Conservation (phyloP, 2,329 filamentous ascomycete genomes). For the Alternaria atra region DNA sequence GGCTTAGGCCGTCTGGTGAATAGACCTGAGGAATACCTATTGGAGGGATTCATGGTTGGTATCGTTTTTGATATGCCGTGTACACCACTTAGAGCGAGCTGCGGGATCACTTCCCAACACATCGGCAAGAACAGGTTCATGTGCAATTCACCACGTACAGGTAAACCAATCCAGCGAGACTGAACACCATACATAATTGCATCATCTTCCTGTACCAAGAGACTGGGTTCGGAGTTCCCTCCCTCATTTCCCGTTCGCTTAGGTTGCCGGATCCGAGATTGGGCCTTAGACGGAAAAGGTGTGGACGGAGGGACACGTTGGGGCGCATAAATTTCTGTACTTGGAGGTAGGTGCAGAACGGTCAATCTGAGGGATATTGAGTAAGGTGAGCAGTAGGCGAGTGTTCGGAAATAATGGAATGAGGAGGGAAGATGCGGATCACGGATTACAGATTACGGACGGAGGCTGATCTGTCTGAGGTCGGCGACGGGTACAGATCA, state of each 20-base stretch:
- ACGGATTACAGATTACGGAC: neutral
- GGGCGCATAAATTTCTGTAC: neutral
- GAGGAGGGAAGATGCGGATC: neutral
- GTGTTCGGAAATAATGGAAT: neutral
- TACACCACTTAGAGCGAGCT: neutral
- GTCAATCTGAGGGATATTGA: neutral
- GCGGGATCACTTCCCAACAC: neutral
- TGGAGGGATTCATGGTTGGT: neutral
- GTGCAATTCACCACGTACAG: neutral
- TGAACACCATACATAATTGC: neutral
- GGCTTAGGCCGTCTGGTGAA: neutral
- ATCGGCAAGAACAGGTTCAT: neutral
- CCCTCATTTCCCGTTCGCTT: slow-evolving; percentile 9
- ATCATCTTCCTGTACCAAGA: neutral
- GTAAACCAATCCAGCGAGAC: neutral
- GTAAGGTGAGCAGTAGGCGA: neutral
- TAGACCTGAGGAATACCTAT: neutral
- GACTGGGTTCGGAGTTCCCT: slow-evolving; percentile 6
- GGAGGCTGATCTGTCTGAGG: neutral
- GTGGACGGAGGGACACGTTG: neutral
- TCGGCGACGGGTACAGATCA: neutral
- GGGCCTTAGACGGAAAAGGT: neutral
- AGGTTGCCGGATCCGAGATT: slow-evolving; percentile 1
- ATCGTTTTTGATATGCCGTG: neutral
- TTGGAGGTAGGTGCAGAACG: neutral